Conservation (phyloP, 1,284 basidiomycete species). For the Cutaneotrichosporon dermatis region DNA sequence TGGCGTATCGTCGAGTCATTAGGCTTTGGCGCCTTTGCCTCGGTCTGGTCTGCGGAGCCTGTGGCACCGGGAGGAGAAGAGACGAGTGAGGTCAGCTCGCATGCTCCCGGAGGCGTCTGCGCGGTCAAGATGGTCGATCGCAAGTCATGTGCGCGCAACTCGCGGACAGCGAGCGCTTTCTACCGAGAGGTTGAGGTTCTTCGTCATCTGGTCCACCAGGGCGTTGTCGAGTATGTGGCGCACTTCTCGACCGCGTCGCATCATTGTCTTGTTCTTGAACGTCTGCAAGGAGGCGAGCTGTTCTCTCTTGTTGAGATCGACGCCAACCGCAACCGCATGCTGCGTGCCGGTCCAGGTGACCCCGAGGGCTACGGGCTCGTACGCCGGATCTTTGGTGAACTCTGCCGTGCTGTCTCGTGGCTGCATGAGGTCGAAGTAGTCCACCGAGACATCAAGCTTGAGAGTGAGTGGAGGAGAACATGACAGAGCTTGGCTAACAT, state of each 20-base stretch:
- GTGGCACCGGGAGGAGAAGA: slow-evolving; percentile 18
- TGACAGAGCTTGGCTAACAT: background rate
- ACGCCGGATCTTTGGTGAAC: slow-evolving; percentile 70
- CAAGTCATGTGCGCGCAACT: slow-evolving; percentile 55
- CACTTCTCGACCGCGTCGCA: slow-evolving; percentile 69
- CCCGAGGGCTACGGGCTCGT: slow-evolving; percentile 52
- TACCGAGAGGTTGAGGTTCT: slow-evolving; percentile 83
- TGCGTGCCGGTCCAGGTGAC: slow-evolving; percentile 21
- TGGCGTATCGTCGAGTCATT: slow-evolving; percentile 57
- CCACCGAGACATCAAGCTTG: slow-evolving; percentile 89
- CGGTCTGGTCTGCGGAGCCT: slow-evolving; percentile 68
- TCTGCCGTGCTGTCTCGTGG: slow-evolving; percentile 78
- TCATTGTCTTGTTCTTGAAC: slow-evolving; percentile 77
- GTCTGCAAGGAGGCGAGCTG: slow-evolving; percentile 75
- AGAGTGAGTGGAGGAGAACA: slow-evolving; percentile 60
- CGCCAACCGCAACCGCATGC: slow-evolving; percentile 53
- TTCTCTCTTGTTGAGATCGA: slow-evolving; percentile 71
- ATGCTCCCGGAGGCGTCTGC: slow-evolving; percentile 35
- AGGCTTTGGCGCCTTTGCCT: slow-evolving; percentile 70
- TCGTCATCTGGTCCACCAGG: slow-evolving; percentile 77
- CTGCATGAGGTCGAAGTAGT: slow-evolving; percentile 83
- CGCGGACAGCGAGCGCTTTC: slow-evolving; percentile 75
- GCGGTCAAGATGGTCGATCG: slow-evolving; percentile 80
- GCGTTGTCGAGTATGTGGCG: slow-evolving; percentile 68
- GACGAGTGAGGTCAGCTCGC: too few relatives aligned